Evolutionary conservation across 441 rosid genomes (phyloP), one percentile per base, ranked within the genome.

Genomic region (Biscutella auriculata): DNA sequence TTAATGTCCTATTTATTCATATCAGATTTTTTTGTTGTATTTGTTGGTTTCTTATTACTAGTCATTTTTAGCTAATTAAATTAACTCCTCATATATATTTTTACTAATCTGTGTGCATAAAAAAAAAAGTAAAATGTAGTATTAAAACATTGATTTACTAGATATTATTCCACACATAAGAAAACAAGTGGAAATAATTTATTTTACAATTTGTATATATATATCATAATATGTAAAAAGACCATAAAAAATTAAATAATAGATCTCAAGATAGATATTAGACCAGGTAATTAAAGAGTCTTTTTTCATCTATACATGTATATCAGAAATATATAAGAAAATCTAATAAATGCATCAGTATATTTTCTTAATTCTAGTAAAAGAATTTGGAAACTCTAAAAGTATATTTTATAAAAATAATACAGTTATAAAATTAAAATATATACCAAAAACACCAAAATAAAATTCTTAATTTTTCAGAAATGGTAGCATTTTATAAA

Each of bases 1-100:
- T n/a, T 44, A 21, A 19, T 41, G 45, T 25, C 29, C 17, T 60
- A 52, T 67, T 67, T 60, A 67, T 15, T 60, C 30, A 37, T 37
- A 45, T 46, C 45, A 67, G 62, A 67, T 53, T 14, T 67, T 53
- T 5, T 67, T 14, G 21, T 59, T 59, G 29, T 59, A 43, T 53
- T 60, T 66, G 48, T 30, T 51, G 6, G 44, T 28, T 59, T 34
- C 53, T 44, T 42, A 28, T 10, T 17, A 45, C 19, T 19, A 34
- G 53, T 50, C 60, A 53, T 25, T 28, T 67, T 60, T 67, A 53
- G 71, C 57, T 45, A 14, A 37, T 46, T 16, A 2, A 0, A 23
- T 44, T 53, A 14, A 53, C 2, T 45, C 9, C 16, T 36, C 23
- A 59, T 45, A 44, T 59, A 34, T 36, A n/a, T n/a, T 52, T 13